Base-by-base conservation (phyloP, 345 rosid genomes). In the Conringia planisiliqua region DNA sequence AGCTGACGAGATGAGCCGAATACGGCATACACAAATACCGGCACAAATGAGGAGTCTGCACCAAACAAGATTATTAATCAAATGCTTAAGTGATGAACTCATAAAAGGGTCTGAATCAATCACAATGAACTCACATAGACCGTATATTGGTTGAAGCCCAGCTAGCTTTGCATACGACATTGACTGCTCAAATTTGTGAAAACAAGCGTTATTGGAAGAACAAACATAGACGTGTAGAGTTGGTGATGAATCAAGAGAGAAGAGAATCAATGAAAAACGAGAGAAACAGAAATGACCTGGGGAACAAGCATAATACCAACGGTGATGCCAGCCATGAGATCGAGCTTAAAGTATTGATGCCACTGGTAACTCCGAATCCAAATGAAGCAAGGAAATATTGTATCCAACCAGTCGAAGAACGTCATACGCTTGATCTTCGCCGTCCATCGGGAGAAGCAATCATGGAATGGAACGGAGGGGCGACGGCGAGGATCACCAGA, bases 81-180 rank as follows among this genome's bases (percentile, higher is more conserved):
- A 36, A 63, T 54, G 8, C 58, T 61, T 48, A 40, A 62, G 9
- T 40, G 33, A 55, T 55, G 64, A 22, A 43, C 67, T 60, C 77
- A 51, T 14, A 18, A 51, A 62, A 54, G 13, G 7, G 4, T 61
- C 3, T 60, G 47, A 43, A 48, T 68, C 42, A 61, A 22, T 22
- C 24, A 22, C 27, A 52, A 33, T 55, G 30, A 62, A 85, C 99
- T 92, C 87, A 95, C 99, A 95, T 43, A 95, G 80, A 30, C 99
- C 99, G 68, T 92, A 95, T 44, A 92, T 90, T 58, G 99, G 82
- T 44, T 84, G 82, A 80, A 95, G 93, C 78, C 98, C 98, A 46
- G 98, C 99, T 74, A 95, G 85, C 71, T 89, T 95, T 68, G 98
- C 98, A 82, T 95, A 95, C 18, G 98, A 95, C 97, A 95, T 95